phyloP scores from a whole-genome alignment of 257 asterid species.

The Solanum pinnatisectum region DNA sequence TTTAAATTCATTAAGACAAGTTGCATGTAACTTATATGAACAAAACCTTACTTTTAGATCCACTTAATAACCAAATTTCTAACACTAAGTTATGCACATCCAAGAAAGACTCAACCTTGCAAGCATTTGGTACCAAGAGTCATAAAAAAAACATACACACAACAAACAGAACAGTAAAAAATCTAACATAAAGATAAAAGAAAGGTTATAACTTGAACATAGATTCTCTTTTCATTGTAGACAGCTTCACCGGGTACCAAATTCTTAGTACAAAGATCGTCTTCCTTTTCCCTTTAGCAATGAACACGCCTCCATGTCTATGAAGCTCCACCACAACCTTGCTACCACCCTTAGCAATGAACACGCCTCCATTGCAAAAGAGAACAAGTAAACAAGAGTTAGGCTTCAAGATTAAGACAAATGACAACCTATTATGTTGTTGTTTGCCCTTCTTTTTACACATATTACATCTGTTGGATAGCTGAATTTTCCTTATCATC shows the following conservation, averaged over 20 bases:
- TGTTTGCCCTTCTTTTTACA: too few species aligned
- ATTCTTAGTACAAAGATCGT: constrained; percentile 84
- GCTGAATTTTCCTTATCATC: too few species aligned
- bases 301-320: constrained; percentile 80
- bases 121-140: not conserved
- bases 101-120: not conserved
- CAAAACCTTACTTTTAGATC: not conserved
- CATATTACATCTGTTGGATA: too few species aligned
- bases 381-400: too few species aligned
- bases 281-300: constrained; percentile 92
- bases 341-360: constrained; percentile 40
- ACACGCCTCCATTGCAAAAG: too few species aligned
- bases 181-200: not conserved
- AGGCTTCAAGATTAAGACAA: too few species aligned
- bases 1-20: not conserved
- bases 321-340: constrained; percentile 84
- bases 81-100: not conserved
- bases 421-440: too few species aligned
- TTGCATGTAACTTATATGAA: not conserved
- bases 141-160: not conserved
- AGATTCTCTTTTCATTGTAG: constrained; percentile 74
- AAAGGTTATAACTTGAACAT: constrained; percentile 48
- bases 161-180: not conserved
- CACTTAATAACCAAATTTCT: not conserved
- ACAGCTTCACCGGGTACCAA: constrained; percentile 92